These are phyloP conservation scores for Balakata baccata DNA, from an alignment of 345 rosid genomes.

Conservation along the genomic window DNA sequence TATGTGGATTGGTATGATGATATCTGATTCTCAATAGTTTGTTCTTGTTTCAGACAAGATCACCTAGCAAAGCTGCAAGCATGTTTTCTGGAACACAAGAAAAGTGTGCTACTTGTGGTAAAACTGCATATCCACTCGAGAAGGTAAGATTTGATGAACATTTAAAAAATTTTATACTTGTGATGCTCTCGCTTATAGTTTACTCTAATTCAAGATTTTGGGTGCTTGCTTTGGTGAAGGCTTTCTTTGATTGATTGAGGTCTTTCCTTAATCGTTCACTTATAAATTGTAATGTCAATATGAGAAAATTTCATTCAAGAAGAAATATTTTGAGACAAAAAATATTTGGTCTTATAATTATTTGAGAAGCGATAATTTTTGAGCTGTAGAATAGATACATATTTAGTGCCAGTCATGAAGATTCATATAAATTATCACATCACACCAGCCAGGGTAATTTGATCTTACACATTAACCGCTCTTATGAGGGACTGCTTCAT, in stretches of 20 bases:
- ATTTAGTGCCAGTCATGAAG: not conserved
- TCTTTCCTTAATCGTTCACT: not conserved
- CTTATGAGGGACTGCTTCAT: not conserved
- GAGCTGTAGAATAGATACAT: not conserved
- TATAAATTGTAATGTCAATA: not conserved
- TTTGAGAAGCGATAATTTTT: not conserved
- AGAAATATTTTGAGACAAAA: not conserved
- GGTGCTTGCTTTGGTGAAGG: not conserved
- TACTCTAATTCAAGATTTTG: not conserved
- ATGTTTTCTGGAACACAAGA: conserved; percentile 98
- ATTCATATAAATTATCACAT: not conserved
- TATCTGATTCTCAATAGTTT: conserved; percentile 29
- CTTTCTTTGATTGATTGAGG: not conserved
- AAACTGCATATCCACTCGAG: conserved; percentile 97
- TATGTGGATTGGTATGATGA: not conserved
- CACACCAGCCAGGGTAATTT: not conserved
- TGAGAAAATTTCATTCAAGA: not conserved
- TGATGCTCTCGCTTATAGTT: not conserved
- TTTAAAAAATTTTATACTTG: not conserved
- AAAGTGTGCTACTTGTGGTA: conserved; percentile 90
- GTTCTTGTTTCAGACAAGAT: conserved; percentile 64
- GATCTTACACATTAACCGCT: not conserved
- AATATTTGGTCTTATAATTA: not conserved
- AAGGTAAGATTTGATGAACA: conserved; percentile 50
- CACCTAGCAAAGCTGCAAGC: conserved; percentile 91